These are phyloP conservation scores for Rhytidhysteron rufulum DNA, from an alignment of 2,329 filamentous ascomycete genomes.

Conservation along the genomic window DNA sequence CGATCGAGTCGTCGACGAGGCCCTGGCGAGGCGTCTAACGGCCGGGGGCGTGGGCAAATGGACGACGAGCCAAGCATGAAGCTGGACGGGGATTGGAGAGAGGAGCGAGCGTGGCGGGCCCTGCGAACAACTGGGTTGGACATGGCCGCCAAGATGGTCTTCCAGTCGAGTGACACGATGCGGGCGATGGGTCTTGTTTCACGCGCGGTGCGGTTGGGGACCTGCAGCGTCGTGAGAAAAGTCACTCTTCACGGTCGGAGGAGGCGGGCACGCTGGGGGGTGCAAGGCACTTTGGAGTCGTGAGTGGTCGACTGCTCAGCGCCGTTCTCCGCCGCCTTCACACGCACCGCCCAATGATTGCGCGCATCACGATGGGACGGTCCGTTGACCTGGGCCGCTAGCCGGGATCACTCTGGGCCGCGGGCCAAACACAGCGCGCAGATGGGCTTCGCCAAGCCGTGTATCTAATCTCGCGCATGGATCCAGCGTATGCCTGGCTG, in stretches of 20 bases:
- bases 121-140: background rate
- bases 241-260: no score
- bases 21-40: conserved; percentile 30
- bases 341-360: conserved; percentile 1
- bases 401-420: background rate
- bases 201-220: conserved; percentile 8
- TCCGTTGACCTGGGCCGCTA: background rate
- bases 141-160: conserved; percentile 4
- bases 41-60: conserved; percentile 18
- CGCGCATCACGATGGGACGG: conserved; percentile 1
- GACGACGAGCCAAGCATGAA: conserved; percentile 11
- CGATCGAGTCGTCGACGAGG: conserved; percentile 20
- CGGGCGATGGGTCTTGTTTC: conserved; percentile 6
- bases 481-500: no score
- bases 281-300: background rate
- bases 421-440: background rate
- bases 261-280: background rate
- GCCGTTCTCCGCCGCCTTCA: background rate
- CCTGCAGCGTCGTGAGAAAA: conserved; percentile 5
- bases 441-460: background rate
- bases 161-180: conserved; percentile 1
- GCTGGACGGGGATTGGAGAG: conserved; percentile 4
- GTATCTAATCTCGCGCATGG: background rate
- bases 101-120: background rate
- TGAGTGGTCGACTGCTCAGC: background rate